A percentile compares a stretch with the other conserved stretches of the same genome.
phyloP scores from a whole-genome alignment of 192 early-diverging fungal species.

The Pecoramyces ruminantium region DNA sequence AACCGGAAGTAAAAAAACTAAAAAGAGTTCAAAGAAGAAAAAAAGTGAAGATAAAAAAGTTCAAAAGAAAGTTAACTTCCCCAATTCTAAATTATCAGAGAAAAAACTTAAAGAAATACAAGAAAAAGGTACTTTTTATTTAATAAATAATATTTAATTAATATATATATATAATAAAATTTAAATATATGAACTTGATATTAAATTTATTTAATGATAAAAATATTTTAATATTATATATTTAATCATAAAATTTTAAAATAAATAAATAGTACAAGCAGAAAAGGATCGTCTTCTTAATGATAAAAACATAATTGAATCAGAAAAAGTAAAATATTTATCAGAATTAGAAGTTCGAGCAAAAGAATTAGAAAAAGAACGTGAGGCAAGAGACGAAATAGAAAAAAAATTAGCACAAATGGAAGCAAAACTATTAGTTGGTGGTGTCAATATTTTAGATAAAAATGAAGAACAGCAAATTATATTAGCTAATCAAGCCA shows the following conservation, averaged over 20 bases:
- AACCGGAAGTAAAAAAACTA: conserved; percentile 7
- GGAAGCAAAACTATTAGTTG: conserved; percentile 39
- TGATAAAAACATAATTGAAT: conserved; percentile 34
- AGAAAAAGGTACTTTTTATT: neutral
- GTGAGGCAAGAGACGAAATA: conserved; percentile 17
- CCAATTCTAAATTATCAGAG: neutral
- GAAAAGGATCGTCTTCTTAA: conserved; percentile 33
- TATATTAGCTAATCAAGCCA: conserved; percentile 18
- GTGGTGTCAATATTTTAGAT: conserved; percentile 37
- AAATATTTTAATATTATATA: too few relatives aligned
- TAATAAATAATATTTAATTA: too few relatives aligned
- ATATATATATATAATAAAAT: too few relatives aligned
- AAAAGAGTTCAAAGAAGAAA: neutral
- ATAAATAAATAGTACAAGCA: conserved; percentile 25
- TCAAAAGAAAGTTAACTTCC: neutral
- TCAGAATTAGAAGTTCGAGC: conserved; percentile 24
- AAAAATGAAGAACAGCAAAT: conserved; percentile 21
- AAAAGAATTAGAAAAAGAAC: conserved; percentile 31
- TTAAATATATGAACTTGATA: too few relatives aligned
- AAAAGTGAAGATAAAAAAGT: neutral
- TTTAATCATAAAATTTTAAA: too few relatives aligned
- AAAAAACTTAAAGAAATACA: neutral
- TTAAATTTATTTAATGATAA: too few relatives aligned
- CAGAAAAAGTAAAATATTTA: conserved; percentile 23
- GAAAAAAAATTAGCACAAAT: conserved; percentile 32